Evolutionary conservation across 1,139 yeast genomes (phyloP).

Genomic region (Neolecta irregularis): DNA sequence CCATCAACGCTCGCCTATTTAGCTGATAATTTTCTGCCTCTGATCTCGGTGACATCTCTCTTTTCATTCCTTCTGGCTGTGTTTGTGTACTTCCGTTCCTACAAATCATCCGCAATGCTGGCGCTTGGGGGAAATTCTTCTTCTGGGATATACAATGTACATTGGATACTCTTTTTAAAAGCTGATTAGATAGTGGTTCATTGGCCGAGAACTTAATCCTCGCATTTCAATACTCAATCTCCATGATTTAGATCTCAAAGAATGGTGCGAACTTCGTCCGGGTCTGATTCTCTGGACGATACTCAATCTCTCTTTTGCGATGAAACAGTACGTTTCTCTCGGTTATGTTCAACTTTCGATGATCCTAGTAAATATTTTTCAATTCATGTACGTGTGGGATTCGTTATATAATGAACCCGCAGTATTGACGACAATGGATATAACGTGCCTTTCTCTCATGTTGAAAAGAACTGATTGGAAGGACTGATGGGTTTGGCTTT

Average conservation of each 20-base stretch:
- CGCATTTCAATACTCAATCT: slow-evolving; percentile 35
- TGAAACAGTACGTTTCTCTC: slow-evolving; percentile 49
- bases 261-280: slow-evolving; percentile 88
- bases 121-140: slow-evolving; percentile 83
- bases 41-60: slow-evolving; percentile 46
- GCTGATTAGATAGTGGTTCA: slow-evolving; percentile 55
- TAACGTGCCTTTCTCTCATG: slow-evolving; percentile 29
- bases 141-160: slow-evolving; percentile 45
- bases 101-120: slow-evolving; percentile 41
- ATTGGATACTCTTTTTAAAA: neutral
- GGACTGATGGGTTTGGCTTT: slow-evolving; percentile 88
- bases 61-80: slow-evolving; percentile 50
- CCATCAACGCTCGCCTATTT: slow-evolving; percentile 70
- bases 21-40: slow-evolving; percentile 49
- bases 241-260: slow-evolving; percentile 70
- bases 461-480: neutral
- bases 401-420: slow-evolving; percentile 90
- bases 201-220: slow-evolving; percentile 92
- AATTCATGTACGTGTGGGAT: slow-evolving; percentile 72
- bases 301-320: slow-evolving; percentile 63
- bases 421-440: slow-evolving; percentile 81
- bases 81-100: slow-evolving; percentile 54
- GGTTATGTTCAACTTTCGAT: slow-evolving; percentile 62
- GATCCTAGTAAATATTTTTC: slow-evolving; percentile 50
- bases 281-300: slow-evolving; percentile 80